Evolutionary conservation across 2,329 filamentous ascomycete species (phyloP), one percentile per base, ranked within the genome.

Genomic region (Botrytis galanthina): DNA sequence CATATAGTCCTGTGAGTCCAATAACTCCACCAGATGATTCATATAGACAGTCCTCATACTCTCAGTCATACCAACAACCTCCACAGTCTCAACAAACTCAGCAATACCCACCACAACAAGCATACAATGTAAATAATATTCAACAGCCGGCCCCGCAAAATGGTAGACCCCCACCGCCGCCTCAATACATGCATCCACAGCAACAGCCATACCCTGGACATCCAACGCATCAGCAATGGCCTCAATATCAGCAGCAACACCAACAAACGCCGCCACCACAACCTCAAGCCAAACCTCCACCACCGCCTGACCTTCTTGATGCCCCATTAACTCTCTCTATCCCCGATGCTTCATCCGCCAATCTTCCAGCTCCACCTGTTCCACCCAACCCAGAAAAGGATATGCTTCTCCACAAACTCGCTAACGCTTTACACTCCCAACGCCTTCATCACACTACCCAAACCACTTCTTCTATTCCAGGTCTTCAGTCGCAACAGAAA

Each of bases 371-470:
- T 0, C 95, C 96, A 0, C 95, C 95, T 0, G 94, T 98, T 46
- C 95, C 96, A 0, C 95, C 94, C 0, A 99, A 99, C 79, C 96
- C 96, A 0, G 94, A 98, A 83, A 98, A 97, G 81, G 94, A 98
- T 82, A 91, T 92, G 32, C 88, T 98, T 26, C 87, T 97, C 4
- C 87, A 88, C 71, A 92, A 94, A 62, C 87, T 98, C 44, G 94
- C 91, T 51, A 85, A 87, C 73, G 89, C 90, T 0, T 85, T 98
- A 4, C 86, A 90, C 72, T 84, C 88, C 57, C 90, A 93, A 75
- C 90, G 95, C 26, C 89, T 90, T 75, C 87, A 88, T 66, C 91
- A 90, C 71, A 87, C 92, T 64, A 83, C 87, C 39, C 92, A 96
- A 79, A 95, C 95, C 77, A 87, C 89, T 29, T 87, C 91, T 22